Evolutionary conservation across 164 flowering plant species (phyloP).

Genomic region (Aristolochia fimbriata): DNA sequence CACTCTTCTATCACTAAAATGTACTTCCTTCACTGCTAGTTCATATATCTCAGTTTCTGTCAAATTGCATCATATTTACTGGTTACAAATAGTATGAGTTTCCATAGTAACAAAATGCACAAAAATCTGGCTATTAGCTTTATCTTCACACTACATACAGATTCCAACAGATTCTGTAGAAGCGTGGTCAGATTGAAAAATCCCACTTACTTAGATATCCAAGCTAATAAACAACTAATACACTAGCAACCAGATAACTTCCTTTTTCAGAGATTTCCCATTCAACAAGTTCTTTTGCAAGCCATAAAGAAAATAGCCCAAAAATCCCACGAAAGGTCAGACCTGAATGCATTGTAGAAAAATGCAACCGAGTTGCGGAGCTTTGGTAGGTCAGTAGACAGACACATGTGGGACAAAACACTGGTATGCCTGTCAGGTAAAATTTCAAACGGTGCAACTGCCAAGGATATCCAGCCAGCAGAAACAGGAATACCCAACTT

Average conservation of each 20-base stretch:
- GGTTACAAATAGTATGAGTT: not conserved
- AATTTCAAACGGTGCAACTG: conserved; percentile 82
- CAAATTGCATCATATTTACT: not conserved
- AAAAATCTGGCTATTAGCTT: too few species aligned
- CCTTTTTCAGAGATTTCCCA: too few species aligned
- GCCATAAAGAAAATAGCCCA: too few species aligned
- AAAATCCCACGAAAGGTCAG: conserved; percentile 2
- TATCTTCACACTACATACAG: not conserved
- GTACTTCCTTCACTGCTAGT: too few species aligned
- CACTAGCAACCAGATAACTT: too few species aligned
- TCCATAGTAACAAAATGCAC: too few species aligned
- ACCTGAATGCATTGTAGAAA: conserved; percentile 86
- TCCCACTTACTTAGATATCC: too few species aligned
- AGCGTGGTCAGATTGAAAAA: too few species aligned
- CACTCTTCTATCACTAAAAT: too few species aligned
- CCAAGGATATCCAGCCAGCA: conserved; percentile 79
- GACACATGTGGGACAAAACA: conserved; percentile 65
- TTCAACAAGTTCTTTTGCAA: too few species aligned
- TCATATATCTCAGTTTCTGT: too few species aligned
- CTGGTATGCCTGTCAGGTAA: conserved; percentile 57
- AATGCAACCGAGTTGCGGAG: conserved; percentile 71
- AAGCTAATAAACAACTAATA: too few species aligned
- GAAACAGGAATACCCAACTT: conserved; percentile 62
- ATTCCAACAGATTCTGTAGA: not conserved
- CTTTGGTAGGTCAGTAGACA: conserved; percentile 40